Conservation (phyloP, 192 early-diverging fungal species). For the Cetraspora pellucida region DNA sequence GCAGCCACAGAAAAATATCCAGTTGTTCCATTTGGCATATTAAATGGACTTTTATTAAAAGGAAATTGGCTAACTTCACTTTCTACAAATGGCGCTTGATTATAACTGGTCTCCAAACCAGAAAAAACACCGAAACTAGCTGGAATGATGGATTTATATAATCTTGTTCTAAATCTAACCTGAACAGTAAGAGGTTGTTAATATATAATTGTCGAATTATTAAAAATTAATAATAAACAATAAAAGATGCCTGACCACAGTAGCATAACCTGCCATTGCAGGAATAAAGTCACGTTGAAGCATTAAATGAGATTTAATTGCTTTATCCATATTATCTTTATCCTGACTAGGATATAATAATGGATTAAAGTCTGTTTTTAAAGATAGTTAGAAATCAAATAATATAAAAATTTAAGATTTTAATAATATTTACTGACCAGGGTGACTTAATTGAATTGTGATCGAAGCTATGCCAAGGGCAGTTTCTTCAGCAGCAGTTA, state of each 20-base stretch:
- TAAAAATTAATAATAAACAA: neutral
- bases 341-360: neutral
- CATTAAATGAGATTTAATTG: neutral
- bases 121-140: neutral
- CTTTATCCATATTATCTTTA: neutral
- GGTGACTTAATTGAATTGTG: neutral
- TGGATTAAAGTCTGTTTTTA: slow-evolving; percentile 1
- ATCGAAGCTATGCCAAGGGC: neutral
- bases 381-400: neutral
- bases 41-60: neutral
- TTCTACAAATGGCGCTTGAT: neutral
- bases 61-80: neutral
- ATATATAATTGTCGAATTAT: neutral
- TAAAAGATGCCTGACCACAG: neutral
- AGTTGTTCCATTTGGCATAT: neutral
- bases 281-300: slow-evolving; percentile 13
- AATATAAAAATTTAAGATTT: neutral
- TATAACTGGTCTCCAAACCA: neutral
- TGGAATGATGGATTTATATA: neutral
- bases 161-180: neutral
- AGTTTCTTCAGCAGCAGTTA: neutral
- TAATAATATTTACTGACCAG: neutral
- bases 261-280: neutral
- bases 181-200: neutral
- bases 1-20: slow-evolving; percentile 14